These are phyloP conservation scores for Ophiocytium majus DNA, from an alignment of 352 stramenopile species.

Conservation along the genomic window DNA sequence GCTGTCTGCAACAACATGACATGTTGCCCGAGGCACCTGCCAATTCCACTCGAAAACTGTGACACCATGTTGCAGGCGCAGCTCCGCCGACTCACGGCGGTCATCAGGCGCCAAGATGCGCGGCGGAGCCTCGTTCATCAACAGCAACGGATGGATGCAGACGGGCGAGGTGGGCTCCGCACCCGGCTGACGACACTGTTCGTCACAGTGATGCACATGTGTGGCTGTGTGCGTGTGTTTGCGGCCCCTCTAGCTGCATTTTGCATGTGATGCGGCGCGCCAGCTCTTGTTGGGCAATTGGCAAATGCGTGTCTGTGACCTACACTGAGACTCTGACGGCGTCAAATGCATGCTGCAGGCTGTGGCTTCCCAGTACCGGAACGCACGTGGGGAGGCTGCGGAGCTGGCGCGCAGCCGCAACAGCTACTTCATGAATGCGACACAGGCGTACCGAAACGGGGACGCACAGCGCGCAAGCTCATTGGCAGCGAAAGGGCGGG, in stretches of 20 bases:
- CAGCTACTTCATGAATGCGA: conserved; percentile 43
- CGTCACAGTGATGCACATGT: too few species aligned
- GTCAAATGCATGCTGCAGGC: too few species aligned
- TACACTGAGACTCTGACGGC: not conserved
- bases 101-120: not conserved
- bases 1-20: too few species aligned
- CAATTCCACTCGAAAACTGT: too few species aligned
- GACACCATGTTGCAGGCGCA: not conserved
- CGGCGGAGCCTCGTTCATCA: not conserved
- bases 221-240: too few species aligned
- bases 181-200: too few species aligned
- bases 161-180: not conserved
- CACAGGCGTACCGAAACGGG: conserved; percentile 33
- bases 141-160: conserved; percentile 14
- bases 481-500: conserved; percentile 32
- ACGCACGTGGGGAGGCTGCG: conserved; percentile 30
- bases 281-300: not conserved
- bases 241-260: too few species aligned
- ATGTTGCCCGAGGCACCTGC: too few species aligned
- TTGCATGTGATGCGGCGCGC: not conserved
- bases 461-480: conserved; percentile 27
- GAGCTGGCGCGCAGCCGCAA: conserved; percentile 46
- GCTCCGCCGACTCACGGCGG: not conserved
- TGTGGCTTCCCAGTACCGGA: conserved; percentile 39
- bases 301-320: not conserved